Percentiles rank a stretch among this genome's conserved stretches.
phyloP scores from a whole-genome alignment of 805 yeast species.

The Wickerhamomyces hampshirensis region DNA sequence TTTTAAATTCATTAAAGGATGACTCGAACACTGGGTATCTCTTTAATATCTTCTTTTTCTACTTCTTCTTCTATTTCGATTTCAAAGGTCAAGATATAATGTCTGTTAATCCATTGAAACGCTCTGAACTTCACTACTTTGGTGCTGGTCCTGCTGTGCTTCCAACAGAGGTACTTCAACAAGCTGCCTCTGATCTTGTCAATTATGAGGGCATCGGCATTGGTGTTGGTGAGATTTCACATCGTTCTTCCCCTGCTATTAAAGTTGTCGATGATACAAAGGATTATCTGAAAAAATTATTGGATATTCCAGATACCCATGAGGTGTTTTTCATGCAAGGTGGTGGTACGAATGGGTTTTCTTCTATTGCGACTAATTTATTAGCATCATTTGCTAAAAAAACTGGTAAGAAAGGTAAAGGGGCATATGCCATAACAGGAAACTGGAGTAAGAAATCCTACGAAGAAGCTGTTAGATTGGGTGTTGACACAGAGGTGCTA shows the following conservation, averaged over 20 bases:
- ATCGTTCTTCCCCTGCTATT: slow-evolving; percentile 81
- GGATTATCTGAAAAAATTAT: slow-evolving; percentile 54
- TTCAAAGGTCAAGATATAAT: no score
- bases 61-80: no score
- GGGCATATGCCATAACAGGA: slow-evolving; percentile 88
- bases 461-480: slow-evolving; percentile 84
- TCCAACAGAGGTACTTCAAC: slow-evolving; percentile 78
- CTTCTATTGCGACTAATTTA: slow-evolving; percentile 80
- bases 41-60: no score
- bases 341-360: slow-evolving; percentile 96
- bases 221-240: slow-evolving; percentile 95
- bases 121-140: slow-evolving; percentile 76
- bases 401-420: slow-evolving; percentile 71
- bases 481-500: slow-evolving; percentile 65
- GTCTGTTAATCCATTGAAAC: slow-evolving; percentile 33
- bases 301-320: slow-evolving; percentile 83
- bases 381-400: slow-evolving; percentile 68
- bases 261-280: slow-evolving; percentile 75
- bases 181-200: slow-evolving; percentile 81
- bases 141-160: slow-evolving; percentile 99
- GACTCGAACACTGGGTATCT: neutral
- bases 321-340: slow-evolving; percentile 96
- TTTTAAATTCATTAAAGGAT: neutral
- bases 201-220: slow-evolving; percentile 66
- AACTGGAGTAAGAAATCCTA: slow-evolving; percentile 87